Percentiles rank a stretch among this genome's conserved stretches.
Evolutionary conservation across 176 grass and related monocot species (phyloP).

Genomic region (Thinopyrum elongatum): DNA sequence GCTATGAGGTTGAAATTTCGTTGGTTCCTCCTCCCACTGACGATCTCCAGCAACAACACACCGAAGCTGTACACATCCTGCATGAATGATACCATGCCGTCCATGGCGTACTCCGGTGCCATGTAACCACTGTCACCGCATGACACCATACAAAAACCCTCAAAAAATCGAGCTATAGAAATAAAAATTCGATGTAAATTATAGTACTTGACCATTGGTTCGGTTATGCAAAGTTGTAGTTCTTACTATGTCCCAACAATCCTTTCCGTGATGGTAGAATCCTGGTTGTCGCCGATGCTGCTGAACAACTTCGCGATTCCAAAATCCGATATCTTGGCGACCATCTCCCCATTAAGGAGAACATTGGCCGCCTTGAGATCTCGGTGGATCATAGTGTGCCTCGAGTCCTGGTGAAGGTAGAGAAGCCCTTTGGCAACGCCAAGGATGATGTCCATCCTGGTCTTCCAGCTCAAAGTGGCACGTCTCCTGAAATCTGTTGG

Average conservation of each 20-base stretch:
- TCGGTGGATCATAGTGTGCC: slow-evolving; percentile 55
- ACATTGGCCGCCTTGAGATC: no score
- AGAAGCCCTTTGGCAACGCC: slow-evolving; percentile 53
- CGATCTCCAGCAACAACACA: no score
- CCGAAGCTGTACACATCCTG: no score
- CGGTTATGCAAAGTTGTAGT: background rate
- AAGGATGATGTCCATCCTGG: slow-evolving; percentile 49
- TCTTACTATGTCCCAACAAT: slow-evolving; percentile 59
- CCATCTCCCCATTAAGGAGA: slow-evolving; percentile 61
- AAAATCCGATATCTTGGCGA: slow-evolving; percentile 74
- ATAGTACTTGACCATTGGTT: background rate
- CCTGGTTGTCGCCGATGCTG: background rate
- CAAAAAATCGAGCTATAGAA: background rate
- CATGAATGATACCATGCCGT: no score
- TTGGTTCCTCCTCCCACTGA: no score
- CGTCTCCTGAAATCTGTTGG: slow-evolving; percentile 38
- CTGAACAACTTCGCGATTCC: slow-evolving; percentile 47
- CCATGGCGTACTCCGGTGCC: no score
- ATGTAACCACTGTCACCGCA: slow-evolving; percentile 36
- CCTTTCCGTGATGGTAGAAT: slow-evolving; percentile 33
- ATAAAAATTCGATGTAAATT: background rate
- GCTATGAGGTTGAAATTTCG: no score
- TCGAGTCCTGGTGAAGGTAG: slow-evolving; percentile 73
- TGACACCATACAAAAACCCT: background rate
- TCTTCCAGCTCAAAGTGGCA: slow-evolving; percentile 34